These are phyloP conservation scores for Theobroma cacao DNA, from an alignment of 345 rosid species.

Conservation along the genomic window DNA sequence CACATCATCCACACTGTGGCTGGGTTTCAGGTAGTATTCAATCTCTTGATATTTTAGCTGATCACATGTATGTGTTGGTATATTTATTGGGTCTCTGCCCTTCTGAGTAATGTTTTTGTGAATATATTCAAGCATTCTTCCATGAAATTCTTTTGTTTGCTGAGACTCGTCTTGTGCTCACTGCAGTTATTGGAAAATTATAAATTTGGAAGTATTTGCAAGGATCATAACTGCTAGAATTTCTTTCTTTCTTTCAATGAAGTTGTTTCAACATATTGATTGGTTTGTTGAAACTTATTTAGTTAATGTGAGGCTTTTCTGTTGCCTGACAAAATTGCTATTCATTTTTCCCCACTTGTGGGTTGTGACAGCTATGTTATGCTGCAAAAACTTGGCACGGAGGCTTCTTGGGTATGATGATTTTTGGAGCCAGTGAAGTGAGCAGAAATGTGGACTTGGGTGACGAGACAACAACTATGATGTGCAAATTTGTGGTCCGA, in stretches of 20 bases:
- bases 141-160: not conserved
- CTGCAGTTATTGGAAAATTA: not conserved
- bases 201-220: not conserved
- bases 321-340: not conserved
- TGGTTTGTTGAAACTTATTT: too few species aligned
- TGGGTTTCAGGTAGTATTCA: constrained; percentile 78
- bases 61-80: not conserved
- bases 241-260: not conserved
- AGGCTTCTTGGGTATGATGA: constrained; percentile 90
- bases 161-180: not conserved
- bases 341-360: not conserved
- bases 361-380: constrained; percentile 81
- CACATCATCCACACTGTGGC: constrained; percentile 94
- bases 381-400: constrained; percentile 99
- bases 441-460: constrained; percentile 97
- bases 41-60: not conserved
- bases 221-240: not conserved
- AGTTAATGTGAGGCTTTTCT: too few species aligned
- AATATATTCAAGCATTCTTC: not conserved
- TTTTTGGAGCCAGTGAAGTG: constrained; percentile 98
- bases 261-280: too few species aligned
- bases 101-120: not conserved
- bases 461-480: constrained; percentile 94
- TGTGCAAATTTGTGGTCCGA: constrained; percentile 94
- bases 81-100: not conserved